phyloP scores from a whole-genome alignment of 163 green algal genomes.

The Scenedesmus sp. region DNA sequence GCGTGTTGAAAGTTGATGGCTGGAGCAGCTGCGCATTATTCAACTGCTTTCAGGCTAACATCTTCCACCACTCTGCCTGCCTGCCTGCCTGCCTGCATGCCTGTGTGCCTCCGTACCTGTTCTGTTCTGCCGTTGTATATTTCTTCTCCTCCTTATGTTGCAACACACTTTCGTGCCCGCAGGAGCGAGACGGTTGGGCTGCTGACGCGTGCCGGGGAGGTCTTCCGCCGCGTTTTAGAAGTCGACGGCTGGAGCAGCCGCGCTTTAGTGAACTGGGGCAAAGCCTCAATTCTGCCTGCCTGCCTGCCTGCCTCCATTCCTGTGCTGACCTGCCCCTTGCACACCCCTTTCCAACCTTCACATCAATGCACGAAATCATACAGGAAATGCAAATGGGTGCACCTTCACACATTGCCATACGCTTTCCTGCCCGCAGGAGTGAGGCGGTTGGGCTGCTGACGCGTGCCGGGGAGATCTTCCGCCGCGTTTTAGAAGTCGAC shows the following conservation, averaged over 20 bases:
- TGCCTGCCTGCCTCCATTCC: no score
- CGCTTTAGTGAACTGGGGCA: conserved; percentile 82
- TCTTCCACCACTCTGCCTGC: no score
- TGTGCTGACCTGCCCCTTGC: no score
- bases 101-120: no score
- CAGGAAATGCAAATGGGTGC: no score
- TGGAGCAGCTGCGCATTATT: no score
- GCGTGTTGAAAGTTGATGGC: no score
- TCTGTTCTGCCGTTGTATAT: no score
- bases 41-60: no score
- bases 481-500: conserved; percentile 76
- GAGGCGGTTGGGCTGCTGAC: conserved; percentile 77
- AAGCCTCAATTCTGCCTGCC: conserved; percentile 72
- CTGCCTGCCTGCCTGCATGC: no score
- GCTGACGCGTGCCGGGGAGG: conserved; percentile 69
- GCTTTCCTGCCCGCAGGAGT: neutral
- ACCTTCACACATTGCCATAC: neutral
- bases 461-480: conserved; percentile 67
- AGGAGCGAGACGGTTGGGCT: conserved; percentile 69
- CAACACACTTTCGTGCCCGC: neutral
- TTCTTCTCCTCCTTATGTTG: neutral
- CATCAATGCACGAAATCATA: no score
- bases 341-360: no score
- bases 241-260: conserved; percentile 77
- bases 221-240: conserved; percentile 74